Conservation (phyloP, 169 alveolate species). For the Plasmodium sp. region DNA sequence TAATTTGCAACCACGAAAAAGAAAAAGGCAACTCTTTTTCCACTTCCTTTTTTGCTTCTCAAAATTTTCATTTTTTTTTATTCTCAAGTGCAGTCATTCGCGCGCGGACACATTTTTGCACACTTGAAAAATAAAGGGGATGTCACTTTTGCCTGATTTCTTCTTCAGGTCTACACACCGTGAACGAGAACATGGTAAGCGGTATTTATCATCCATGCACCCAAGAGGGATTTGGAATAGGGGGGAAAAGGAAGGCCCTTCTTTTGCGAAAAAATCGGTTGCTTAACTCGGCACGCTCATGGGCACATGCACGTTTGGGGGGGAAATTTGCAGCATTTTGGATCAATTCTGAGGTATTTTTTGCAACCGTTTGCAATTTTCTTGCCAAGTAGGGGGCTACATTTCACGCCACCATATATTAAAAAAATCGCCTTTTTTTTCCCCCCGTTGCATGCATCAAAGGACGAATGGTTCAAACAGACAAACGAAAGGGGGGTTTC, state of each 20-base stretch:
- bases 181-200: not conserved
- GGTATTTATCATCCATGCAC: not conserved
- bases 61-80: not conserved
- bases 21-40: not conserved
- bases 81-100: not conserved
- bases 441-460: not conserved
- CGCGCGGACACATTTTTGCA: not conserved
- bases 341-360: not conserved
- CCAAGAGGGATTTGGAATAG: not conserved
- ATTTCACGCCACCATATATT: not conserved
- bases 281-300: not conserved
- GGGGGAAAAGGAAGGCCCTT: not conserved
- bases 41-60: not conserved
- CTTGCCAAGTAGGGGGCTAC: not conserved
- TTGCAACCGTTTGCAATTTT: not conserved
- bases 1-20: not conserved
- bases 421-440: not conserved
- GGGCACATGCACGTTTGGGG: not conserved
- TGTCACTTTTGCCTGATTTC: not conserved
- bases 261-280: not conserved
- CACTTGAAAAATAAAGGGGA: not conserved
- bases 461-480: not conserved
- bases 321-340: not conserved
- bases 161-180: not conserved
- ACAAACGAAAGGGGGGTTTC: not conserved